Percentiles rank a stretch among this genome's conserved stretches.
phyloP scores from a whole-genome alignment of 805 yeast species.

The Hanseniaspora vineae region DNA sequence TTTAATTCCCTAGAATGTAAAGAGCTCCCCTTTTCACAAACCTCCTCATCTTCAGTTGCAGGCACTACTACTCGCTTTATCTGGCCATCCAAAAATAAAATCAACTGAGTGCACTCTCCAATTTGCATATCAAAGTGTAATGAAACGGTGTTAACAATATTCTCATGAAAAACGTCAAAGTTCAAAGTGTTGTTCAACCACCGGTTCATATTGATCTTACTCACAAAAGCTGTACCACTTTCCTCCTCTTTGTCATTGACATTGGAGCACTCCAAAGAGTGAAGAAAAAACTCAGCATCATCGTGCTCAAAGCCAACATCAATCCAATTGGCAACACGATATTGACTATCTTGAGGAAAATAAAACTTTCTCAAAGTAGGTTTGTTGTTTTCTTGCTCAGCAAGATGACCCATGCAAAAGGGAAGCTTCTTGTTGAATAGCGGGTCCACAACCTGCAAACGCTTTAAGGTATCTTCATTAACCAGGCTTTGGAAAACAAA shows the following conservation, averaged over 20 bases:
- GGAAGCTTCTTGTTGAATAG: constrained; percentile 10
- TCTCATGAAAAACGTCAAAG: background rate
- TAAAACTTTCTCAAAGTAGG: constrained; percentile 9
- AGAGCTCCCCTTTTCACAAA: too few relatives aligned
- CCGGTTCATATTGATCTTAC: background rate
- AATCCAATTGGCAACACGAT: constrained; percentile 3
- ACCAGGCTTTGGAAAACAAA: constrained; percentile 23
- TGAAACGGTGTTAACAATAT: constrained; percentile 24
- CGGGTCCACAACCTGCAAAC: constrained; percentile 22
- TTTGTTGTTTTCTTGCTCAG: constrained; percentile 17
- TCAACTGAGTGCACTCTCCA: constrained; percentile 29
- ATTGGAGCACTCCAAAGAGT: constrained; percentile 12
- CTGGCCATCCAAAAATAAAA: constrained; percentile 19
- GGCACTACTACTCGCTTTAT: too few relatives aligned
- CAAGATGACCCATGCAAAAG: too few relatives aligned
- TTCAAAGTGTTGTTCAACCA: background rate
- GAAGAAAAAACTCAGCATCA: constrained; percentile 28
- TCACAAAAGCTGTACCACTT: background rate
- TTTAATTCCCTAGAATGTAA: too few relatives aligned
- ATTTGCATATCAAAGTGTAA: constrained; percentile 25
- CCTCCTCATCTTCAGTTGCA: too few relatives aligned
- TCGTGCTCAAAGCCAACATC: constrained; percentile 21
- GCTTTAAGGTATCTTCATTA: constrained; percentile 25
- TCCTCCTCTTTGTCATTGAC: background rate
- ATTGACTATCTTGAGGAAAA: constrained; percentile 10